Base-by-base conservation (phyloP, 2,329 filamentous ascomycete species). In the Claviceps fusiformis region DNA sequence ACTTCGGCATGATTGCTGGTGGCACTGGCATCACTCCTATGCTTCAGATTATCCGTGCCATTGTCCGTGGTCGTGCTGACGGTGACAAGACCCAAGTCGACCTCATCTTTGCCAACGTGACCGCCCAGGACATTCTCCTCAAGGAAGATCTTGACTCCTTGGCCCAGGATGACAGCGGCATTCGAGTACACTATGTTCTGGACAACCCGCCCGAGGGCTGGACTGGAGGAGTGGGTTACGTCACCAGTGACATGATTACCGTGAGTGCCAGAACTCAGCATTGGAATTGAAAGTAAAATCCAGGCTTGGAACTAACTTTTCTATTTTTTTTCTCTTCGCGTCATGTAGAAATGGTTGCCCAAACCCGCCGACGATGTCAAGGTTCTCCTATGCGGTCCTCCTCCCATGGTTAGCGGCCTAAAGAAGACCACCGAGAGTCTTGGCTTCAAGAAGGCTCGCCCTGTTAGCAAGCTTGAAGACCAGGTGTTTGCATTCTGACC, bases 1-100 rank as follows among this genome's bases (percentile, higher is more conserved):
- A 88, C 73, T 95, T 98, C 63, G 93, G 91, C 68, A 98, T 98
- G 93, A 89, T 98, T 68, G 90, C 93, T 60, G 93, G 93, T 62
- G 93, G 93, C 61, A 97, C 93, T 39, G 93, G 93, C 63, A 97
- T 98, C 71, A 97, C 93, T 10, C 93, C 93, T 58, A 98, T 98
- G 93, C 81, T 97, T 60, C 93, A 98, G 76, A 83, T 98, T 64
- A 84, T 95, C 69, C 87, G 90, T 65, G 93, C 92, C 57, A 90
- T 97, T 63, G 81, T 91, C 64, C 83, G 89, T 62, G 89, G 89
- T 65, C 83, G 89, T 62, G 78, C 83, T 54, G 76, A 83, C 52
- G 91, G 86, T 59, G 90, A 95, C 73, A 84, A 75, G 68, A 98
- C 93, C 58, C 78, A 95, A 76, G 83, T 97, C 54, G 90, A 96